Percentiles rank a stretch among this genome's conserved stretches.
These are phyloP conservation scores for Cladosporium sp. DNA, from an alignment of 2,329 filamentous ascomycete genomes.

Conservation along the genomic window DNA sequence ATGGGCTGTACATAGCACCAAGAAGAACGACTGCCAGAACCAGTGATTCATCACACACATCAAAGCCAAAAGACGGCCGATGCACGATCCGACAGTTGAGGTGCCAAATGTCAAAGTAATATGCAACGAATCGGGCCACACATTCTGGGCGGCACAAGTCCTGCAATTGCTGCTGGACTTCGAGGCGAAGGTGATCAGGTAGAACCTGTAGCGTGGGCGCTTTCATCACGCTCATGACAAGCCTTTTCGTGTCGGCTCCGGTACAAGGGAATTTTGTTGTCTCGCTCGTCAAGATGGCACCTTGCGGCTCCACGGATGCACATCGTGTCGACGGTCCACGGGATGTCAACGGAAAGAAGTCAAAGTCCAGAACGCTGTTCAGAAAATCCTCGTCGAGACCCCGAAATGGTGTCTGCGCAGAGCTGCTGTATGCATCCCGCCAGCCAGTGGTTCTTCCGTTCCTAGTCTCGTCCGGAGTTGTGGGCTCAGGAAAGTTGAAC, in stretches of 20 bases:
- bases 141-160: not conserved
- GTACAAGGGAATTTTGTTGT: not conserved
- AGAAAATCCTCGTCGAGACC: not conserved
- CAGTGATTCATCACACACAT: slow-evolving; percentile 2
- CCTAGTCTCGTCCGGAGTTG: not conserved
- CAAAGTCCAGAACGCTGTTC: not conserved
- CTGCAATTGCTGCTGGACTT: not conserved
- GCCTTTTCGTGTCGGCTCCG: not conserved
- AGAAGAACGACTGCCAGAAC: slow-evolving; percentile 17
- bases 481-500: slow-evolving; percentile 12
- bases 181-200: not conserved
- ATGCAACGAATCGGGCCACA: not conserved
- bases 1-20: slow-evolving; percentile 20
- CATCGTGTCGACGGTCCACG: not conserved
- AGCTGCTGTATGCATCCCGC: not conserved
- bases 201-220: not conserved
- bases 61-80: slow-evolving; percentile 11
- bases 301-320: not conserved
- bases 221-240: not conserved
- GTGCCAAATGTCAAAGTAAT: slow-evolving; percentile 13
- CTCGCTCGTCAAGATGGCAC: not conserved
- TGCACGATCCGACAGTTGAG: slow-evolving; percentile 8
- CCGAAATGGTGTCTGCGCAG: not conserved
- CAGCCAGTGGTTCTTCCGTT: not conserved
- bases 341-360: not conserved